Evolutionary conservation across 257 asterid genomes (phyloP), one percentile per base, ranked within the genome.

Genomic region (Nicotiana noctiflora): DNA sequence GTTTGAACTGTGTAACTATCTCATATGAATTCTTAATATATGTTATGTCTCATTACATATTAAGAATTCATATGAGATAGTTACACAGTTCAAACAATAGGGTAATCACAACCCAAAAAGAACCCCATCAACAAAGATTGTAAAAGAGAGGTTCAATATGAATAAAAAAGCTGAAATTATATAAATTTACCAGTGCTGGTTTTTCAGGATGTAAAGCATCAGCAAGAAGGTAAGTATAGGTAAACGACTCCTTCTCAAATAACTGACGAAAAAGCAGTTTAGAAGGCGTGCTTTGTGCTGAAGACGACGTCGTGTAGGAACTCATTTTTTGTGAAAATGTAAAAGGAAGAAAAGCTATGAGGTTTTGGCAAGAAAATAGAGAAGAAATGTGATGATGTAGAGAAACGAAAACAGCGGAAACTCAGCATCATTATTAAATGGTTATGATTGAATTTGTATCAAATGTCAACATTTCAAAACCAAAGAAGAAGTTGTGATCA

Each of bases 221-320:
- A 65, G 99, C 99, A 70, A 95, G 97, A 75, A 95, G 96, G 85
- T 95, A 95, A 84, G 99, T 93, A 82, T 88, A 95, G 62, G 99
- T 93, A 55, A 89, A 93, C 29, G 99, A 95, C 0, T 95, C 99
- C 89, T 93, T 92, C 95, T 95, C 98, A 75, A 93, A 95, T 17
- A 95, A 90, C 88, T 95, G 98, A n/a, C 98, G 92, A 63, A 93
- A 92, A n/a, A 95, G 84, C 86, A 95, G 88, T 81, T 83, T 90
- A 23, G 49, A 40, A 40, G 3, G 3, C 49, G 10, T 37, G 46
- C 66, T 78, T 65, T 65, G 51, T 4, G 90, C 80, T 27, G 53
- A 74, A 34, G 91, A 88, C 86, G 97, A 79, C 84, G 97, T 90
- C 86, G 97, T 75, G 82, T 90, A 87, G 46, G 93, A 84, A 64